Conservation (phyloP, 163 green algal genomes). For the Scenedesmus sp. region DNA sequence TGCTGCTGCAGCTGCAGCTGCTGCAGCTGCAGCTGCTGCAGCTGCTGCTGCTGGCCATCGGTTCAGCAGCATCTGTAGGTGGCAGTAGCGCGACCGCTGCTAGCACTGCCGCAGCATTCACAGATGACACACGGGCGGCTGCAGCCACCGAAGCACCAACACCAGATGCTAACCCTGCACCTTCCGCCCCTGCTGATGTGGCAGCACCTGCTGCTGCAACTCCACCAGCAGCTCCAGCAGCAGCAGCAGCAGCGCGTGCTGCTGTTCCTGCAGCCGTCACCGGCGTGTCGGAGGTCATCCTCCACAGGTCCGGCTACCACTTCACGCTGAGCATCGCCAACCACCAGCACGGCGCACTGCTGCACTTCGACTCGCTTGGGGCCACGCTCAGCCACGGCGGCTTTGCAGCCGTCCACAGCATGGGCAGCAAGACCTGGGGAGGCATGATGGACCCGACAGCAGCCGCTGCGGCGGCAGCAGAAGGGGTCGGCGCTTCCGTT, state of each 20-base stretch:
- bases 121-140: no score
- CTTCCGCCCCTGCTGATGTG: neutral
- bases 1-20: no score
- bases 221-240: neutral
- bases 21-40: no score
- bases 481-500: neutral
- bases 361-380: neutral
- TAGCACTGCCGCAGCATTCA: no score
- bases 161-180: no score
- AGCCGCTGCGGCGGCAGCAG: neutral
- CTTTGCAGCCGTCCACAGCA: neutral
- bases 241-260: neutral
- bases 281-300: neutral
- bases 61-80: no score
- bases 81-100: no score
- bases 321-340: neutral
- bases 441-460: neutral
- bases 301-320: neutral
- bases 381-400: neutral
- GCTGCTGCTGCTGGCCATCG: no score
- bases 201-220: neutral
- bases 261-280: neutral
- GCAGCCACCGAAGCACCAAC: no score
- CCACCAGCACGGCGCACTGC: neutral
- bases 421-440: neutral